Evolutionary conservation across 768 basidiomycete species (phyloP).

Genomic region (Glaciozyma antarctica): DNA sequence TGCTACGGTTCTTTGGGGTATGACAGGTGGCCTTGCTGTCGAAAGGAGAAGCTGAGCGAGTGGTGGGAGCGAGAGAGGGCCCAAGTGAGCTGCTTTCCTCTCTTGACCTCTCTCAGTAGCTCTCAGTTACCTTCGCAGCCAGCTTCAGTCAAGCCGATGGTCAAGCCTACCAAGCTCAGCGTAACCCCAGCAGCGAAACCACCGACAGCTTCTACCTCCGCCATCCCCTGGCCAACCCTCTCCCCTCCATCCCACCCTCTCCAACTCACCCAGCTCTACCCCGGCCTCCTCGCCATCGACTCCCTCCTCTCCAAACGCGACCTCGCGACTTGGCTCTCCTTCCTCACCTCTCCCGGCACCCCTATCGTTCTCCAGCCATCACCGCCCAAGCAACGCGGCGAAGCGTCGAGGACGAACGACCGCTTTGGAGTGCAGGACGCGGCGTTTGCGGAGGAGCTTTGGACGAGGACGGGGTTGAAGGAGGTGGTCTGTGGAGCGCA

Average conservation of each 20-base stretch:
- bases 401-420: conserved; percentile 61
- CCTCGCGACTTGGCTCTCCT: conserved; percentile 50
- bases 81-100: neutral
- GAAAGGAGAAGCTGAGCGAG: neutral
- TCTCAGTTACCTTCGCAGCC: neutral
- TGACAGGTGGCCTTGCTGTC: no score
- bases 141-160: neutral
- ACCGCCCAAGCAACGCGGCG: conserved; percentile 61
- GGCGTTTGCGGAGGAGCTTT: conserved; percentile 52
- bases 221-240: conserved; percentile 14
- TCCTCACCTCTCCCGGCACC: conserved; percentile 55
- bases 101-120: neutral
- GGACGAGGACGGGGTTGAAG: conserved; percentile 17
- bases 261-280: neutral
- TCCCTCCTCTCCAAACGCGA: conserved; percentile 1
- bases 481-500: neutral
- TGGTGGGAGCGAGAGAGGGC: neutral
- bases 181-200: neutral
- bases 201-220: neutral
- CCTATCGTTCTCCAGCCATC: conserved; percentile 43
- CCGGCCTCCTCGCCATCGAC: conserved; percentile 14
- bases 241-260: neutral
- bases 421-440: conserved; percentile 54
- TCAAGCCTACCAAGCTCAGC: neutral
- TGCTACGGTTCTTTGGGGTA: no score